Conservation (phyloP, 2,329 filamentous ascomycete species). For the Colletotrichum sp. region DNA sequence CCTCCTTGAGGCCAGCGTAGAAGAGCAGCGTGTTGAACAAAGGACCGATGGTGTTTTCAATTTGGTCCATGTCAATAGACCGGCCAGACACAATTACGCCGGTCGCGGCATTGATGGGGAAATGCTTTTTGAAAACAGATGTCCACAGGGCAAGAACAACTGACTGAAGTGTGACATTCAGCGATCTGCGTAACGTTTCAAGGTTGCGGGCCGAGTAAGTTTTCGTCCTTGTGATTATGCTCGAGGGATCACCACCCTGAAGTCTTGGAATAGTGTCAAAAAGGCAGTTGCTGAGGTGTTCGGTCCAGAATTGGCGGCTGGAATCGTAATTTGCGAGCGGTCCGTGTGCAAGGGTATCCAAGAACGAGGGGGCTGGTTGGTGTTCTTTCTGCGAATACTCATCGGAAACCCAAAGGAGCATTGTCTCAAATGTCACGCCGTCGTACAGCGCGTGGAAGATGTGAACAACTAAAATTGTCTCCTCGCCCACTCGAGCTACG, state of each 20-base stretch:
- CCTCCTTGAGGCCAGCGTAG: conserved; percentile 48
- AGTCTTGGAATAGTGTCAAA: conserved; percentile 25
- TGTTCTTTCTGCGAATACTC: conserved; percentile 48
- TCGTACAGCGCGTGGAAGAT: conserved; percentile 92
- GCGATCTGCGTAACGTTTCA: conserved; percentile 55
- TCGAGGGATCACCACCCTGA: conserved; percentile 1
- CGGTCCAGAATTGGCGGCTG: conserved; percentile 69
- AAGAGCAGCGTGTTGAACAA: conserved; percentile 91
- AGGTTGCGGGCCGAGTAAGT: conserved; percentile 37
- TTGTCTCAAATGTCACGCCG: conserved; percentile 74
- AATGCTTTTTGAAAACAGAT: conserved; percentile 60
- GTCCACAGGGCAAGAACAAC: conserved; percentile 79
- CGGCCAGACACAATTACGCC: conserved; percentile 84
- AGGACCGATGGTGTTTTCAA: conserved; percentile 76
- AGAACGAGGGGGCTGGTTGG: conserved; percentile 58
- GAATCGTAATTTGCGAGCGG: conserved; percentile 58
- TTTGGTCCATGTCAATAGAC: conserved; percentile 68
- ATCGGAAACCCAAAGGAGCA: conserved; percentile 64
- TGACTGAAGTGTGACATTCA: conserved; percentile 80
- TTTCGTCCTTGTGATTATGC: background rate
- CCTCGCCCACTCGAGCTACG: conserved; percentile 33
- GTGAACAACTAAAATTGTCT: conserved; percentile 60
- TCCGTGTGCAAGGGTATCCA: conserved; percentile 71
- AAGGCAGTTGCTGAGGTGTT: conserved; percentile 50
- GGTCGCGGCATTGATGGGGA: conserved; percentile 56